phyloP scores from a whole-genome alignment of 139 green algal species.

The Eudorina sp. region DNA sequence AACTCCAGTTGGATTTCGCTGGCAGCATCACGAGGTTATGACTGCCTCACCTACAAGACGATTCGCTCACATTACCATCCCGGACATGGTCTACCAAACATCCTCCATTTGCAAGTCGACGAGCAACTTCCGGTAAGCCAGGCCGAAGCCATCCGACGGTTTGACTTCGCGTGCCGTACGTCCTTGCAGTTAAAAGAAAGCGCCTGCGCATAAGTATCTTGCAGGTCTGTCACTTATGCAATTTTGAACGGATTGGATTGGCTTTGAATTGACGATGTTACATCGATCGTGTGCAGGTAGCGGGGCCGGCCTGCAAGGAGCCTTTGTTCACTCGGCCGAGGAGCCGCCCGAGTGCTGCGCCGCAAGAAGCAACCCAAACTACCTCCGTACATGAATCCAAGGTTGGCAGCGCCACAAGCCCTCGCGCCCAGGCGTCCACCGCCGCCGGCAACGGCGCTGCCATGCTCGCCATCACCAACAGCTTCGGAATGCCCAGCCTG shows the following conservation, averaged over 20 bases:
- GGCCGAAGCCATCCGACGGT: background rate
- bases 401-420: no score
- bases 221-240: no score
- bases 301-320: background rate
- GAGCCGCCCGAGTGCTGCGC: no score
- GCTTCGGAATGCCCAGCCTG: constrained; percentile 61
- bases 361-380: no score
- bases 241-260: no score
- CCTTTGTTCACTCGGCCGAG: no score
- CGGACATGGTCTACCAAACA: constrained; percentile 40
- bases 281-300: background rate
- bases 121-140: constrained; percentile 27
- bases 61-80: constrained; percentile 42
- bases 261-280: background rate
- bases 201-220: no score
- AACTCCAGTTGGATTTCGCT: constrained; percentile 50
- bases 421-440: background rate
- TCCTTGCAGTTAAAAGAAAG: no score
- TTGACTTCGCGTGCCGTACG: no score
- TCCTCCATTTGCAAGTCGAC: constrained; percentile 15
- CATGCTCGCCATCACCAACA: constrained; percentile 55
- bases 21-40: constrained; percentile 39
- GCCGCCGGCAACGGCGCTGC: background rate
- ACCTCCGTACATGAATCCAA: no score
- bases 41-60: constrained; percentile 61